Evolutionary conservation across 2,329 filamentous ascomycete species (phyloP), one percentile per base, ranked within the genome.

Genomic region (Neophaeococcomyces aloes): DNA sequence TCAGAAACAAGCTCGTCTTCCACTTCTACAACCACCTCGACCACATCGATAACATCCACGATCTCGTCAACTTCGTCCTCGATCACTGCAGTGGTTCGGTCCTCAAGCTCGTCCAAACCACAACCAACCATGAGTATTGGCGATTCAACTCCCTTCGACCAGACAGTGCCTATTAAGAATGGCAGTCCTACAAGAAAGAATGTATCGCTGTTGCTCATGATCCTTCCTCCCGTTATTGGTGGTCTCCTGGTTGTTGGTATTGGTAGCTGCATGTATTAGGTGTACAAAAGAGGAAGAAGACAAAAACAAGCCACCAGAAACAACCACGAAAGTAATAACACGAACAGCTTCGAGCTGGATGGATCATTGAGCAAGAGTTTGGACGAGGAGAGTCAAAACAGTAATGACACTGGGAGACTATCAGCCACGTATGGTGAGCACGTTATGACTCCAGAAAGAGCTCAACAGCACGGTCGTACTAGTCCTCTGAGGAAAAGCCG

Each of bases 111-210:
- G 5, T 27, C 23, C 23, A 18, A 21, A 42, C 31, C 30, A 7
- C 30, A 8, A 15, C 19, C 39, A 11, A 34, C 25, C 7, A 30
- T 13, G 14, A 29, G 13, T 17, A n/a, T 36, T 27, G 23, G 23
- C 34, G 41, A 44, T 17, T 44, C 41, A 8, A 44, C 41, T 19
- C 41, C 41, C 7, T 44, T 44, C 25, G 41, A 44, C 29, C 41
- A 44, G 34, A 42, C 40, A 3, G 40, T 36, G 4, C 13, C n/a
- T 13, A n/a, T 5, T 3, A 32, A 32, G 7, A 29, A 17, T 13
- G 38, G 27, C 14, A 6, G 27, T 32, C n/a, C n/a, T 41, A 5
- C n/a, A n/a, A 41, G 11, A 29, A 41, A 41, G 29, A n/a, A 8
- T n/a, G 14, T 23, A 8, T 11, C 31, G 19, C 17, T 41, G 10